Percentiles rank a stretch among this genome's conserved stretches.
Evolutionary conservation across 1,139 yeast species (phyloP).

Genomic region (Magnusiomyces suaveolens): DNA sequence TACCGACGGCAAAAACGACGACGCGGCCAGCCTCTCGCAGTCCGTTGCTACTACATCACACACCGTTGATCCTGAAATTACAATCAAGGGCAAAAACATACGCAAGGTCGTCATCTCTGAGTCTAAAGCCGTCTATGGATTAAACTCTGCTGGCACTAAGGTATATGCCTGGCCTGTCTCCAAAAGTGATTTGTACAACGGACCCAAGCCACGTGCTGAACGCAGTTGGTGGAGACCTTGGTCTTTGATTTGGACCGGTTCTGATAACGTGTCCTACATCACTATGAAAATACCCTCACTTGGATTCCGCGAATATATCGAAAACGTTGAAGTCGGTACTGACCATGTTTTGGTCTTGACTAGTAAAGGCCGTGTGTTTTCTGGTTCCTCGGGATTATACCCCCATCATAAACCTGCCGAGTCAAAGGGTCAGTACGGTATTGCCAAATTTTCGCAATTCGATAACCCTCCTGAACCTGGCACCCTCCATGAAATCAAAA

Average conservation of each 20-base stretch:
- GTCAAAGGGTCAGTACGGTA: constrained; percentile 73
- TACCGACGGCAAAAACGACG: constrained; percentile 22
- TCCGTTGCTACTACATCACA: too few species aligned
- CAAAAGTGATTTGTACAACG: constrained; percentile 8
- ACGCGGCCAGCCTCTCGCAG: too few species aligned
- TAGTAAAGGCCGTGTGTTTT: constrained; percentile 52
- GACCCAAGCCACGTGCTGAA: constrained; percentile 7
- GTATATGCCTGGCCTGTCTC: constrained; percentile 18
- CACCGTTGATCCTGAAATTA: constrained; percentile 29
- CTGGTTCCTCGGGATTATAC: constrained; percentile 46
- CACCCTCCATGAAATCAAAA: constrained; percentile 30
- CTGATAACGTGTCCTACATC: constrained; percentile 2
- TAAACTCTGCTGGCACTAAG: constrained; percentile 40
- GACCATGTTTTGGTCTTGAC: constrained; percentile 59
- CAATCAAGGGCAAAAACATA: constrained; percentile 42
- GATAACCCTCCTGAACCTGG: constrained; percentile 41
- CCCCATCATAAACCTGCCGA: constrained; percentile 25
- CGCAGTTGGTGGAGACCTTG: constrained; percentile 1
- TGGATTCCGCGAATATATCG: constrained; percentile 40
- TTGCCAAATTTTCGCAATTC: constrained; percentile 62
- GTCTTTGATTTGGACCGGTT: not conserved
- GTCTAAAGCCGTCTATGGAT: constrained; percentile 45
- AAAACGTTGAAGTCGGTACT: constrained; percentile 49
- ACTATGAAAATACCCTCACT: constrained; percentile 22
- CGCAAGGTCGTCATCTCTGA: constrained; percentile 42